Base-by-base conservation (phyloP, 495 filamentous ascomycete genomes). In the Bathelium albidoporum region DNA sequence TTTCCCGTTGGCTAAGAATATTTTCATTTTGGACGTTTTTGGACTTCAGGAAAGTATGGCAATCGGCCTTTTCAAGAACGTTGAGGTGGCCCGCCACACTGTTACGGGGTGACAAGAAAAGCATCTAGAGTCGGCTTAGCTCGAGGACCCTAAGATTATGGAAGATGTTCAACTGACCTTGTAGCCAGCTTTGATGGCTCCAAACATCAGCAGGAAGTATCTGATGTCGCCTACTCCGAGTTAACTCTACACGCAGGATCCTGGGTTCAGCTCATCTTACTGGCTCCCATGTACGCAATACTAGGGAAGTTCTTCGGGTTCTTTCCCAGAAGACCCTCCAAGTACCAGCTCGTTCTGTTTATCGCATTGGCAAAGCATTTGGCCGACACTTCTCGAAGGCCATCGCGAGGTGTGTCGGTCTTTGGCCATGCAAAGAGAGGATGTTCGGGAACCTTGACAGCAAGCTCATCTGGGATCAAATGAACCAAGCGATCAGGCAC, bases 101-200 rank as follows among this genome's bases (percentile, higher is more conserved):
- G 58, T 73, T 73, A 22, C 67, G 65, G 26, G 70, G 68, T 0
- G 70, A 73, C 3, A 66, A 59, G 20, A 69, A 65, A 49, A 73
- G 49, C n/a, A 64, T 65, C 70, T 73, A 31, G 26, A 9, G 1
- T 12, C 2, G 28, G 29, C 18, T 49, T 3, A 49, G 20, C 3
- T 11, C 20, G 11, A n/a, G n/a, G 5, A 3, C 3, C n/a, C 5
- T 20, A 11, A 3, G n/a, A 3, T 49, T 3, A 11, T 20, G 9
- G 43, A 20, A 20, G 18, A 49, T 3, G 9, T 49, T 49, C 43
- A 18, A 68, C 72, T 29, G 31, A 75, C 73, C 59, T 67, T 64
- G 24, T 67, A 71, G 29, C 69, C 69, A 20, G 63, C 58, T 53
- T 75, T 75, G n/a, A 66, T 49, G 9, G 43, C 43, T 49, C 43